phyloP scores from a whole-genome alignment of 2,329 filamentous ascomycete genomes.

The Hortaea werneckii region DNA sequence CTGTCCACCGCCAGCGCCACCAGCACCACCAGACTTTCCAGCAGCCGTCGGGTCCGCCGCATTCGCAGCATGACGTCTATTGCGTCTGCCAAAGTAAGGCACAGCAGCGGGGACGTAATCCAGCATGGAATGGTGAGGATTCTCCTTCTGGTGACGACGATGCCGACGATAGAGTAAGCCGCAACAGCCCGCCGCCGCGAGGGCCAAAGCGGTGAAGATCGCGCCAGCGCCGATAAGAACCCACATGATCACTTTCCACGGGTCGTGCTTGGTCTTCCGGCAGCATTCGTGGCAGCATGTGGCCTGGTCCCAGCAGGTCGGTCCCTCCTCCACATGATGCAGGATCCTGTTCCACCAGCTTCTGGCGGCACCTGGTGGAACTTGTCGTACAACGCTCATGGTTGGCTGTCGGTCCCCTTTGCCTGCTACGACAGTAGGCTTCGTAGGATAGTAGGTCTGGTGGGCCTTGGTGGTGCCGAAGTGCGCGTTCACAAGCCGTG shows the following conservation, averaged over 20 bases:
- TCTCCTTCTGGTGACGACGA: neutral
- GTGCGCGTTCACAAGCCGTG: neutral
- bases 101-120: neutral
- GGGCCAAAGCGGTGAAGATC: neutral
- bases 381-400: neutral
- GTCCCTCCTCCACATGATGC: neutral
- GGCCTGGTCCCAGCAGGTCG: neutral
- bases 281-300: neutral
- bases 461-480: neutral
- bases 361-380: neutral
- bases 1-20: neutral
- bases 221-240: neutral
- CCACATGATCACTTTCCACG: neutral
- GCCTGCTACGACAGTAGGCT: neutral
- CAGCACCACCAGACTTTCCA: neutral
- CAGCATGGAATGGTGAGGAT: neutral
- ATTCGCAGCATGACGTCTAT: neutral
- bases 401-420: neutral
- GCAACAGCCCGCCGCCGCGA: neutral
- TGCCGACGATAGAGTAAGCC: neutral
- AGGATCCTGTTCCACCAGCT: neutral
- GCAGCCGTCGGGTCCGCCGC: neutral
- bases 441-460: neutral
- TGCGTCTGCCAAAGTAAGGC: neutral
- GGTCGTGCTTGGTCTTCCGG: neutral